Evolutionary conservation across 495 filamentous ascomycete genomes (phyloP).

Genomic region (Neurospora intermedia): DNA sequence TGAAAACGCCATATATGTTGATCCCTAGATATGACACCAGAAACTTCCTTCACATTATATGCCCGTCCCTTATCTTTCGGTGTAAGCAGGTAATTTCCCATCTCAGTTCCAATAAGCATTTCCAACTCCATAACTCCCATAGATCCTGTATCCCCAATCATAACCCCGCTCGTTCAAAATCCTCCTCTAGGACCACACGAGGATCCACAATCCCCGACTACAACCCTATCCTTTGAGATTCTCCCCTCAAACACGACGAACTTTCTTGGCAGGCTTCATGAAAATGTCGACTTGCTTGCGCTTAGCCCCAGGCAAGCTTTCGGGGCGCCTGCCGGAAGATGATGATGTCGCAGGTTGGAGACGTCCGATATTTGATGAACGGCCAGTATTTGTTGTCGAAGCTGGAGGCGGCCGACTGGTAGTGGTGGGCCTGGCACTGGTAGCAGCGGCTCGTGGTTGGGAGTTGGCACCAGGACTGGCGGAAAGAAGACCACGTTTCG

Average conservation of each 20-base stretch:
- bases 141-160: neutral
- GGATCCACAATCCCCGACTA: neutral
- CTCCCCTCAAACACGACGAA: neutral
- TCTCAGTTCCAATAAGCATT: neutral
- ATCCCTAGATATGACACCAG: neutral
- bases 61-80: neutral
- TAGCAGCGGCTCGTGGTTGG: neutral
- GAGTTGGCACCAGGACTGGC: slow-evolving; percentile 12
- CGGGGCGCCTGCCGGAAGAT: neutral
- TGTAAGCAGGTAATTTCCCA: neutral
- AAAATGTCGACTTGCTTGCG: slow-evolving; percentile 25
- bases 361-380: neutral
- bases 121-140: neutral
- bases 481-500: slow-evolving; percentile 7
- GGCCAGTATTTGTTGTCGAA: neutral
- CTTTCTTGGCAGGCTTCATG: slow-evolving; percentile 18
- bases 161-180: neutral
- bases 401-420: neutral
- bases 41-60: neutral
- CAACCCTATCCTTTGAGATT: neutral
- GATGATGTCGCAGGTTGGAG: neutral
- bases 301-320: slow-evolving; percentile 5
- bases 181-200: neutral
- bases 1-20: neutral
- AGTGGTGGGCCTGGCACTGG: neutral